Base-by-base conservation (phyloP, 805 yeast species). In the Teunomyces kruisii region DNA sequence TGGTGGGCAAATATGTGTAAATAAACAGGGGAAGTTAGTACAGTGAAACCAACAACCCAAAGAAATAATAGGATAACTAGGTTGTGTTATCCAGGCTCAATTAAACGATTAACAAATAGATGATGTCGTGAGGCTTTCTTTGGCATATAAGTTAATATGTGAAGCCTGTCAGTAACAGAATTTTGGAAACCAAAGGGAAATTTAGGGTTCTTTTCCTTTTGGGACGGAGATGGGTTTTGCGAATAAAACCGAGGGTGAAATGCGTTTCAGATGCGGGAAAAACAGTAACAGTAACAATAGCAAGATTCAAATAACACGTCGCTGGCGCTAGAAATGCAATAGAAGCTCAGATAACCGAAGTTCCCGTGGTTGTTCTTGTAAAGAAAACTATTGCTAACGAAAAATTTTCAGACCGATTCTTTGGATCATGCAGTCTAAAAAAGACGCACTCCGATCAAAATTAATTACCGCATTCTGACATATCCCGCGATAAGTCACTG, bases 11-110 rank as follows among this genome's bases (percentile, higher is more conserved):
- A 33, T 46, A 32, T 40, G 13, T n/a, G 24, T 32, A 15, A 17
- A n/a, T 13, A 14, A 38, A 44, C 27, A 16, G 19, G 15, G 40
- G 36, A 32, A 32, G 36, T 32, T 13, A 10, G 30, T 10, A 24
- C 22, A 37, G 15, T 16, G 7, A 10, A 9, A 24, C 30, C 40
- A 37, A 37, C 28, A 37, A 38, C 32, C 40, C 10, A 13, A 39
- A 19, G n/a, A 30, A 12, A 6, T 9, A 12, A 17, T 9, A 10
- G 40, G 31, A 37, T 37, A 37, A 24, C 31, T 26, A 39, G 49
- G 44, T 36, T 42, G 51, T 70, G 74, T 61, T 72, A 71, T 67
- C 76, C 76, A 45, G 76, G 76, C 55, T 72, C 73, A 47, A 67
- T 65, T 44, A 64, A 51, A 56, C 54, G 62, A 55, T 51, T 61